Evolutionary conservation across 352 stramenopile genomes (phyloP).

Genomic region (Globisporangium acanthophoron): DNA sequence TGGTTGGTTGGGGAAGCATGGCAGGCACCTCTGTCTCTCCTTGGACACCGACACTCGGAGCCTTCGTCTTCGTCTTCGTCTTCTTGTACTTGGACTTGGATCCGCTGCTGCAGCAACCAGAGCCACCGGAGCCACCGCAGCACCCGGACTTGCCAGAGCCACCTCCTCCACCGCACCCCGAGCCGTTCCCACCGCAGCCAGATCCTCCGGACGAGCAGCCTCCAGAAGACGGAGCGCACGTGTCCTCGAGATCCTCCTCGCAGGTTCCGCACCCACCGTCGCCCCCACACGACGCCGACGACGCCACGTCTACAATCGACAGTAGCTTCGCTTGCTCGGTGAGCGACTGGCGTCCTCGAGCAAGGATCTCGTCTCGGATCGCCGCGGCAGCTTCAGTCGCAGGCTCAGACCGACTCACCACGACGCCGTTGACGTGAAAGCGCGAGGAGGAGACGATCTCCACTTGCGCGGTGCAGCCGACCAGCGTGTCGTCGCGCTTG

Average conservation of each 20-base stretch:
- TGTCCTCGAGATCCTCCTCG: conserved; percentile 15
- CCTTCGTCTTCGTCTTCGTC: conserved; percentile 11
- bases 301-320: conserved; percentile 19
- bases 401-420: conserved; percentile 55
- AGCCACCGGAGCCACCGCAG: neutral
- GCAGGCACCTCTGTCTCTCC: neutral
- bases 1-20: neutral
- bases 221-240: conserved; percentile 29
- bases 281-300: conserved; percentile 23
- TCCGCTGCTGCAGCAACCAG: neutral
- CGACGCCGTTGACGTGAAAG: conserved; percentile 71
- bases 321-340: conserved; percentile 26
- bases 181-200: conserved; percentile 13
- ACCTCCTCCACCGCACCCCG: conserved; percentile 1
- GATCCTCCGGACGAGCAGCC: neutral
- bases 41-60: conserved; percentile 3
- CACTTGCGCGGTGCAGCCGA: conserved; percentile 66
- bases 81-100: conserved; percentile 27
- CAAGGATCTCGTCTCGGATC: conserved; percentile 49
- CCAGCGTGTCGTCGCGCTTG: conserved; percentile 59
- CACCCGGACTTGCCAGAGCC: conserved; percentile 1
- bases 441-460: conserved; percentile 42
- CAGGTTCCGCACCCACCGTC: conserved; percentile 16
- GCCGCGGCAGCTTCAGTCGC: conserved; percentile 38
- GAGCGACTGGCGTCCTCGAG: conserved; percentile 24